Conservation (phyloP, 2,329 filamentous ascomycete genomes). For the Akanthomyces dipterigenus region DNA sequence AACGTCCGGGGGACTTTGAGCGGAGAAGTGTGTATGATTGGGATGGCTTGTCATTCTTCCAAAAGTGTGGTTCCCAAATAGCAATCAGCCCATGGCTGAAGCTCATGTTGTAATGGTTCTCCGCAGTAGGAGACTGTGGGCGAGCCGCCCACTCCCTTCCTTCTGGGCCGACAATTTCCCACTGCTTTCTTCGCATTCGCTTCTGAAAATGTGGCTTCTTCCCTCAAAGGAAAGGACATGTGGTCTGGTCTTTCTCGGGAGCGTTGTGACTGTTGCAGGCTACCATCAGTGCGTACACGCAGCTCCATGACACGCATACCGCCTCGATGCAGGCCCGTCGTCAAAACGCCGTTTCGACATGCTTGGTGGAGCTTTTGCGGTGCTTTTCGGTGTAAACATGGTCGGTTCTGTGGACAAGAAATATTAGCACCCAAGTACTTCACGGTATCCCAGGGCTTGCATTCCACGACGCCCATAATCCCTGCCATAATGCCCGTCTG, state of each 20-base stretch:
- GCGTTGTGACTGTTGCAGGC: neutral
- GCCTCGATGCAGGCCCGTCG: neutral
- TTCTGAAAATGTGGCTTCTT: neutral
- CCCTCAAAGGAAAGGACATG: neutral
- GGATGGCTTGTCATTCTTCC: neutral
- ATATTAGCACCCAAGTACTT: neutral
- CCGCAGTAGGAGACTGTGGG: neutral
- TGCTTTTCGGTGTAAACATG: constrained; percentile 7
- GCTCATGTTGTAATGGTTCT: neutral
- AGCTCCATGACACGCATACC: neutral
- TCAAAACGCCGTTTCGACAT: neutral
- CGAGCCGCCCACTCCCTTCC: neutral
- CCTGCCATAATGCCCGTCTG: neutral
- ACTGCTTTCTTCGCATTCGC: neutral
- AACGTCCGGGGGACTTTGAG: neutral
- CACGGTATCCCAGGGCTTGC: neutral
- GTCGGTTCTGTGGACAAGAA: neutral
- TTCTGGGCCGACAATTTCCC: neutral
- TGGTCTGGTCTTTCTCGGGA: neutral
- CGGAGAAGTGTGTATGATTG: neutral
- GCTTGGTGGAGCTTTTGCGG: neutral
- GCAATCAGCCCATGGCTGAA: neutral
- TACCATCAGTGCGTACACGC: neutral
- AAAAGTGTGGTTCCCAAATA: neutral
- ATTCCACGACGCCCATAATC: constrained; percentile 1